Base-by-base conservation (phyloP, 1,139 yeast species). In the Yamadazyma friedrichii region DNA sequence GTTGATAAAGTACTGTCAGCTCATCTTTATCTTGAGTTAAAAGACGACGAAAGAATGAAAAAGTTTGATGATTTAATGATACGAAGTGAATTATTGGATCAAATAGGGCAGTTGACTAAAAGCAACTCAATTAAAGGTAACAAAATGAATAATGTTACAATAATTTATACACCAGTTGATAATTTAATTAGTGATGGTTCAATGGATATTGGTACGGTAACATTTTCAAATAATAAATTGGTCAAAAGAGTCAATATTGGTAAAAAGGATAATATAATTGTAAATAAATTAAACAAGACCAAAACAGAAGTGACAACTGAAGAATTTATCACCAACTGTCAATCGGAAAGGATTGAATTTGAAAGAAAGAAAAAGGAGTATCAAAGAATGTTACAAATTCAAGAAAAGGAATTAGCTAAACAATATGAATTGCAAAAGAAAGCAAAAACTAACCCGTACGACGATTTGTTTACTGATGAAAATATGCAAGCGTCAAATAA, bases 121-220 rank as follows among this genome's bases (percentile, higher is more conserved):
- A 86, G 88, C 15, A 84, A 84, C 56, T 84, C 94, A 12, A 86
- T 86, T 38, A 82, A 83, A 54, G 95, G 88, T 6, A 85, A 82
- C 61, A 88, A 88, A 56, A 62, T 77, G 51, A 80, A 82, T 54
- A 83, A 84, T 53, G 70, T 86, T 43, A 80, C 85, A 1, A 76
- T 88, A 12, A 77, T 88, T 39, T 82, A 82, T 53, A 87, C 95
- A 0, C 89, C 94, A 0, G 88, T 88, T 73, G 74, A 75, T 34
- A 88, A 88, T 56, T 66, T 88, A 42, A 74, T 76, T 38, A 84
- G 86, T 48, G 82, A 80, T 42, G 85, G 84, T 4, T 76, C 78
- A 31, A 87, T 86, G 95, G 89, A 80, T 38, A 78, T 77, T n/a
- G 96, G 95, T 4, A 88, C 89, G 35, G 95, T 87, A 4, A 78